Base-by-base conservation (phyloP, 2,329 filamentous ascomycete species). In the Penicillium freii region DNA sequence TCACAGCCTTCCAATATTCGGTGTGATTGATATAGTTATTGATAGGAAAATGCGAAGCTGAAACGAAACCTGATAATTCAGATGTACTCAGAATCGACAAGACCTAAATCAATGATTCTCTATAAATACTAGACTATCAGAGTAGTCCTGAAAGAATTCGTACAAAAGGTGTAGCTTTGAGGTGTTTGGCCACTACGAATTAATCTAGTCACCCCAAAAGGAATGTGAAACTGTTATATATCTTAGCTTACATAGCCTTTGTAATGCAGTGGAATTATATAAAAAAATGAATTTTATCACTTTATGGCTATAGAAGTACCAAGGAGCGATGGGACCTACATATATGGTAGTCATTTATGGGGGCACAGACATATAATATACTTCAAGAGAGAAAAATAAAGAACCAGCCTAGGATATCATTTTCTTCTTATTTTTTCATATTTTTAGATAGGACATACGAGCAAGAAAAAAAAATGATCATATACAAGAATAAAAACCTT, bases 241-340 rank as follows among this genome's bases (percentile, higher is more conserved):
- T 11, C 3, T 15, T n/a, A 7, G 9, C 5, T n/a, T 7, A 2
- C 4, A n/a, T 10, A 6, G 8, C 15, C 5, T 17, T 27, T 1
- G 4, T 19, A 4, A 9, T 19, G 15, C 3, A 19, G 3, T 11
- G 1, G 9, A 0, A 25, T n/a, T 25, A 4, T 17, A 4, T 6
- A 5, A 17, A 4, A 2, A 7, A 17, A 15, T 42, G 9, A 42
- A 43, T 11, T 43, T 6, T 10, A 13, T 29, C 9, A 29, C 17
- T n/a, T 9, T 11, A 11, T n/a, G 3, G 3, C 42, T 29, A 11
- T n/a, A 25, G 5, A 11, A 44, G 1, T 44, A 1, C 17, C 1
- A 44, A n/a, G 13, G 9, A 44, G 3, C 1, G 5, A n/a, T n/a
- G 21, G 3, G 13, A n/a, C 17, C 11, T n/a, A 10, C 13, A 5